Conservation (phyloP, 2,329 filamentous ascomycete genomes). For the Fusarium siculi region DNA sequence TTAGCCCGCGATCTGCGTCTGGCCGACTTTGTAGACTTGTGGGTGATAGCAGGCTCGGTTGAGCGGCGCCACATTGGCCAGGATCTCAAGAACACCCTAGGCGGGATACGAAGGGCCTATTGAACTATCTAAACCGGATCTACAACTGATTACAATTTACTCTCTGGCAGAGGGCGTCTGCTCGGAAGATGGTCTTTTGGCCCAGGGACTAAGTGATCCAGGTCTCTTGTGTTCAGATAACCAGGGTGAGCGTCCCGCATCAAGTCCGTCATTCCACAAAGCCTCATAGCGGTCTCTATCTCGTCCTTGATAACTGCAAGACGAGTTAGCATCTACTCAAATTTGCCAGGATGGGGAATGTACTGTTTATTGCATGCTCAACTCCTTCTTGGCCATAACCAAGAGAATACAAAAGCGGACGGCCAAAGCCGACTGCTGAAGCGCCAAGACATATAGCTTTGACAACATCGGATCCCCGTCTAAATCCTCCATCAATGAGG, state of each 20-base stretch:
- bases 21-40: rapidly evolving
- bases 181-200: background rate
- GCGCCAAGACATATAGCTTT: background rate
- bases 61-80: background rate
- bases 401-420: background rate
- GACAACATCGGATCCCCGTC: background rate
- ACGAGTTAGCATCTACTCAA: background rate
- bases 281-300: background rate
- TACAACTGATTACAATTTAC: background rate
- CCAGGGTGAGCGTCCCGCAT: background rate
- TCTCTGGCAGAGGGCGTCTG: background rate
- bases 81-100: too few species aligned
- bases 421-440: background rate
- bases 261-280: background rate
- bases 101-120: rapidly evolving
- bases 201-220: background rate
- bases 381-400: background rate
- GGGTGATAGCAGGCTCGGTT: background rate
- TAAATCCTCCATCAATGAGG: background rate
- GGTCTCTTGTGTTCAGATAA: background rate
- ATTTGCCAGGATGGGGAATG: background rate
- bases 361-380: background rate
- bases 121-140: rapidly evolving
- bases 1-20: background rate
- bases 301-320: background rate